Base-by-base conservation (phyloP, 176 grass and related monocot genomes). In the Tillandsia fasciculata region DNA sequence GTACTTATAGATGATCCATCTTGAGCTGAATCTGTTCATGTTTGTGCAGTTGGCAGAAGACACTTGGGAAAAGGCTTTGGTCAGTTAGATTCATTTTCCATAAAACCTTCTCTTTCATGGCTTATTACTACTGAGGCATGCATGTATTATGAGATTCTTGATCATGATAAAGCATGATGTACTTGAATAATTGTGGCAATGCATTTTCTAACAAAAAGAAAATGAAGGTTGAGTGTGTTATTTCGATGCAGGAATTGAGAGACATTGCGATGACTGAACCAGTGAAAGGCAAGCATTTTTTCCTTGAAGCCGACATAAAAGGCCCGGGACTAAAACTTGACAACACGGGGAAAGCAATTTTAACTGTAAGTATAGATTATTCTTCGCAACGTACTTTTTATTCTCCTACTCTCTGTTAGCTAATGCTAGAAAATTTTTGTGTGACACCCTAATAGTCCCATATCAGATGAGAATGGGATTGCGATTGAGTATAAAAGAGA, bases 311-410 rank as follows among this genome's bases (percentile, higher is more conserved):
- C 15, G 93, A 97, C 76, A 90, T 97, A 66, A 96, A 90, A 72
- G 93, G 88, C 11, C 89, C 93, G 49, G 88, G 89, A 66, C 67
- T 97, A 71, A 97, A 92, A 85, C 93, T 92, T 74, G 93, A 97
- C 75, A 68, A 87, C 48, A 92, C 89, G 11, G 89, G 93, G 33
- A 97, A 97, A 84, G 71, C 89, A 76, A 97, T 97, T 67, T 75
- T 97, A 65, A 97, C 86, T 5, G 89, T 92, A 81, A 83, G 90
- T 90, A 71, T 64, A 74, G 77, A 57, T 61, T 42, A 42, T 42
- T 3, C 4, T 42, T 42, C 33, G 5, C 33, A 42, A 42, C 33
- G 5, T 42, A 42, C 33, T 42, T 42, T 3, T 42, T 42, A 3
- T 42, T 42, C 4, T 42, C 33, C 33, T 42, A 42, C 33, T 42